phyloP scores from a whole-genome alignment of 108 stramenopile genomes.

The Skeletonema menzelii region DNA sequence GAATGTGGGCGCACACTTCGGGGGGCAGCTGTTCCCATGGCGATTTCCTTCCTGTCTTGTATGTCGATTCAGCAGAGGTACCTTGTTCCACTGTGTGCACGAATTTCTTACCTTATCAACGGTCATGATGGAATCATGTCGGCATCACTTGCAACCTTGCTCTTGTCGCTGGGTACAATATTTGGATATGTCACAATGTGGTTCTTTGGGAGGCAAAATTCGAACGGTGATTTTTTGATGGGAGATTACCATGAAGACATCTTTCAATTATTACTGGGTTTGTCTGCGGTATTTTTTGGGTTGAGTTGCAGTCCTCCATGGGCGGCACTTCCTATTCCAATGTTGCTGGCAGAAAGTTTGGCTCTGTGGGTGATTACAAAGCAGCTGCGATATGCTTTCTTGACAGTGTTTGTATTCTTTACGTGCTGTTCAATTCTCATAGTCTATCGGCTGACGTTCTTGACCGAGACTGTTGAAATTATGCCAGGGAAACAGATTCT shows the following conservation, averaged over 20 bases:
- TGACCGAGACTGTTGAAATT: conserved; percentile 50
- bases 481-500: conserved; percentile 38
- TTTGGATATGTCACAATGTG: conserved; percentile 49
- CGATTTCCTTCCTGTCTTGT: conserved; percentile 51
- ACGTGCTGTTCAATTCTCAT: conserved; percentile 60
- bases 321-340: conserved; percentile 75
- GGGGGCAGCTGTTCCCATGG: conserved; percentile 54
- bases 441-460: conserved; percentile 70
- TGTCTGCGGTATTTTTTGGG: conserved; percentile 53
- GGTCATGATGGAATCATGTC: conserved; percentile 56
- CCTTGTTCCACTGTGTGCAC: conserved; percentile 63
- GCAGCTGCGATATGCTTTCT: conserved; percentile 65
- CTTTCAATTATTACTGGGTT: conserved; percentile 63
- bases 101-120: conserved; percentile 66
- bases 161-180: conserved; percentile 56
- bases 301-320: conserved; percentile 75
- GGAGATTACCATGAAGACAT: conserved; percentile 87
- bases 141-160: conserved; percentile 40
- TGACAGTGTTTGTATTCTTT: conserved; percentile 74
- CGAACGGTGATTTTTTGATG: conserved; percentile 51
- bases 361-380: conserved; percentile 69
- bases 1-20: conserved; percentile 43
- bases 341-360: conserved; percentile 63
- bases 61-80: conserved; percentile 70
- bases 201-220: conserved; percentile 65